Base-by-base conservation (phyloP, 2,329 filamentous ascomycete genomes). In the Geosmithia morbida region DNA sequence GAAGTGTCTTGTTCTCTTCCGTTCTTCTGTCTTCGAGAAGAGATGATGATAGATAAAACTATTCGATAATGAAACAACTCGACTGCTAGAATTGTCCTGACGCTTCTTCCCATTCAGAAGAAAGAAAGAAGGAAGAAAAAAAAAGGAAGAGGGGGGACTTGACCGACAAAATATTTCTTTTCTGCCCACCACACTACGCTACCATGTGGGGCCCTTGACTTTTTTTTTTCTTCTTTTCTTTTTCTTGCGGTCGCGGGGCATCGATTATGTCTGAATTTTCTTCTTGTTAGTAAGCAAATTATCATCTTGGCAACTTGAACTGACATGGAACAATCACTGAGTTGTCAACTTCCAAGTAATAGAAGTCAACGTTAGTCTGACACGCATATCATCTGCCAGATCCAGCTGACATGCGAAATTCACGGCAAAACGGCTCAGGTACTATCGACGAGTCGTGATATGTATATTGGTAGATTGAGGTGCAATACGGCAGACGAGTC, bases 71-170 rank as follows among this genome's bases (percentile, higher is more conserved):
- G 29, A 10, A 37, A 29, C 13, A 33, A 46, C 14, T 47, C 22
- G 59, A 61, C 57, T 63, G 57, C 54, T 57, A 55, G 57, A 55
- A 59, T 64, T 63, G 64, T 63, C 65, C 59, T 52, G 58, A 64
- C 62, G 69, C 68, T 71, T 72, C 70, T 72, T 72, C 70, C 70
- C 70, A 64, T 66, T 43, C 39, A 26, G 67, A 66, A 63, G 70
- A 63, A 68, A 67, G 61, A 60, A 64, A 57, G 56, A 58, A 57
- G 57, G 61, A 60, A 62, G 64, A 37, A 16, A 37, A 37, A 16
- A 37, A 16, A 37, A 16, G 13, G 33, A 37, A 37, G 11, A 13
- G 11, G 33, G 14, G 33, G 33, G 61, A 51, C 53, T 55, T 55
- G 55, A 55, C 54, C 55, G 55, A 47, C 54, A 52, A 50, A 57